phyloP scores from a whole-genome alignment of 2,329 filamentous ascomycete species.

The Davidsoniella neocaledoniae region DNA sequence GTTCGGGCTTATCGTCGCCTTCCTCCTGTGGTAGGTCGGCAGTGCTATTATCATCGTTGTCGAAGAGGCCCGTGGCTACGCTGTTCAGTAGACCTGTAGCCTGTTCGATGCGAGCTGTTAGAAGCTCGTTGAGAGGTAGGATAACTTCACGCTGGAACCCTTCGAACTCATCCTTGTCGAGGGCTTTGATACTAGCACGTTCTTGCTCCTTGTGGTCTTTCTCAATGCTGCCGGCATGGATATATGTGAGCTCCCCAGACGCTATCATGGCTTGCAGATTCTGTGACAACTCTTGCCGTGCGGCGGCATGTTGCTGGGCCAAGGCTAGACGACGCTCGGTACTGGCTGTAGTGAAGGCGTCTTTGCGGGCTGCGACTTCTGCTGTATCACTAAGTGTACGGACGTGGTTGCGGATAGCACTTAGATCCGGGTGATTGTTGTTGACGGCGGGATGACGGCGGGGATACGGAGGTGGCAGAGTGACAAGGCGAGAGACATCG shows the following conservation, averaged over 20 bases:
- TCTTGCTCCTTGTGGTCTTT: slow-evolving; percentile 58
- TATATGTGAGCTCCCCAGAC: slow-evolving; percentile 62
- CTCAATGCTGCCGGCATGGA: slow-evolving; percentile 68
- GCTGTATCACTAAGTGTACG: slow-evolving; percentile 56
- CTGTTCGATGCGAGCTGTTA: slow-evolving; percentile 57
- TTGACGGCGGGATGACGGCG: slow-evolving; percentile 91
- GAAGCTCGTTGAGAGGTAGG: slow-evolving; percentile 64
- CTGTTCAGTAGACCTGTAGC: slow-evolving; percentile 47
- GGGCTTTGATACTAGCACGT: slow-evolving; percentile 49
- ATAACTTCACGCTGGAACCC: slow-evolving; percentile 68
- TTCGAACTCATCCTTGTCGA: slow-evolving; percentile 68
- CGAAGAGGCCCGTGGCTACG: slow-evolving; percentile 7
- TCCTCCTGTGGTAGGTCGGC: slow-evolving; percentile 81
- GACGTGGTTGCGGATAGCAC: slow-evolving; percentile 56
- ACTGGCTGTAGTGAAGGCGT: slow-evolving; percentile 38
- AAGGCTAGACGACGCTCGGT: slow-evolving; percentile 42
- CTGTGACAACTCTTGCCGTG: slow-evolving; percentile 47
- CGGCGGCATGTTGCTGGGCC: slow-evolving; percentile 29
- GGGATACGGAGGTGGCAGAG: slow-evolving; percentile 82
- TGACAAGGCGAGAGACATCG: slow-evolving; percentile 83
- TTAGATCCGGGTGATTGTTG: slow-evolving; percentile 85
- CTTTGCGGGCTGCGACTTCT: slow-evolving; percentile 54
- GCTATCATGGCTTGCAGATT: slow-evolving; percentile 68
- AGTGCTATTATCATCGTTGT: slow-evolving; percentile 41
- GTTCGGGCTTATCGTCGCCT: slow-evolving; percentile 84